A percentile compares a stretch with the other conserved stretches of the same genome.
Evolutionary conservation across 2,329 filamentous ascomycete genomes (phyloP).

Genomic region (Zarea fungicola): DNA sequence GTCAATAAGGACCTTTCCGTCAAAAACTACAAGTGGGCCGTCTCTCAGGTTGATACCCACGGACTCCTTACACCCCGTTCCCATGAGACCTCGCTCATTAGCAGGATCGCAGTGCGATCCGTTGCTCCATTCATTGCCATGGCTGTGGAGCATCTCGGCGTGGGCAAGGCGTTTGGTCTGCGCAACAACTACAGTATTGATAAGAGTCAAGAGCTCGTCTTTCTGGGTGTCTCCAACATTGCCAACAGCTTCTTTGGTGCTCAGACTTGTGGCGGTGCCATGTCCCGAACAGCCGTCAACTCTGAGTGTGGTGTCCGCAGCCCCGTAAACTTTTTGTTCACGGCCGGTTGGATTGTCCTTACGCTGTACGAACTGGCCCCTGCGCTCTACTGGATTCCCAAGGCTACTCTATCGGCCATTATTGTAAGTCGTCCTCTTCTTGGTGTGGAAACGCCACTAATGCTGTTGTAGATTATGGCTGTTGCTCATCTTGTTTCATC

Average conservation of each 20-base stretch:
- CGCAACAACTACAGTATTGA: conserved; percentile 59
- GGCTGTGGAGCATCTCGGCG: conserved; percentile 58
- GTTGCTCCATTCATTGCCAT: conserved; percentile 59
- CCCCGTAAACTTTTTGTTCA: conserved; percentile 55
- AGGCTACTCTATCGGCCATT: conserved; percentile 58
- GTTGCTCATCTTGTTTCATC: conserved; percentile 58
- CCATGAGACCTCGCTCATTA: conserved; percentile 43
- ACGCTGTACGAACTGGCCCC: conserved; percentile 57
- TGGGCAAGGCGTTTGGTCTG: conserved; percentile 58
- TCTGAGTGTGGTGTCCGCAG: conserved; percentile 58
- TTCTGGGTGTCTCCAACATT: conserved; percentile 57
- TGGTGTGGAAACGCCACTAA: neutral
- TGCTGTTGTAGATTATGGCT: conserved; percentile 49
- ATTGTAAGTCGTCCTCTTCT: conserved; percentile 36
- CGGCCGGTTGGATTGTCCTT: conserved; percentile 55
- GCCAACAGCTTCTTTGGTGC: conserved; percentile 60
- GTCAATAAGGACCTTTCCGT: conserved; percentile 50
- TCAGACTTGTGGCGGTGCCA: conserved; percentile 60
- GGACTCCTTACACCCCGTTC: conserved; percentile 47
- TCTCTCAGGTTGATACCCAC: conserved; percentile 52
- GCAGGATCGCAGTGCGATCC: conserved; percentile 47
- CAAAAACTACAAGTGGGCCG: conserved; percentile 45
- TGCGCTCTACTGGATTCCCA: conserved; percentile 63
- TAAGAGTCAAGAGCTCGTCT: conserved; percentile 60
- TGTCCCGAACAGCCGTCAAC: conserved; percentile 64